Evolutionary conservation across 163 green algal genomes (phyloP).

Genomic region (Scenedesmus sp.): DNA sequence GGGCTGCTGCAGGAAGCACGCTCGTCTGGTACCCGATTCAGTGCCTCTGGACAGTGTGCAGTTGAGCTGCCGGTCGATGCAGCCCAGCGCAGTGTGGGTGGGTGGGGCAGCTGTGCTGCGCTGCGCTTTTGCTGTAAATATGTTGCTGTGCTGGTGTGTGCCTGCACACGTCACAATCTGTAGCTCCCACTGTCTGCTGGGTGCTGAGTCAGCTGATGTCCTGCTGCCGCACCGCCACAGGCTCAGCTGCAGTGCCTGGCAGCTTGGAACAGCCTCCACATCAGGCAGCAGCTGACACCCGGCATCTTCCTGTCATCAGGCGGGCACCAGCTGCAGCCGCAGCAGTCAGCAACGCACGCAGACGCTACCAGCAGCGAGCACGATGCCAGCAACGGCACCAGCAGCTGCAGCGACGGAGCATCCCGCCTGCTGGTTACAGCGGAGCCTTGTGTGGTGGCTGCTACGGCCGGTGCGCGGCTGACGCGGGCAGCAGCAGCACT

Average conservation of each 20-base stretch:
- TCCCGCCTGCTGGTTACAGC: background rate
- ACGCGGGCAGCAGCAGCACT: background rate
- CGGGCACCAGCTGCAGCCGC: background rate
- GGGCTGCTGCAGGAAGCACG: too few species aligned
- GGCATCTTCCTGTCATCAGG: background rate
- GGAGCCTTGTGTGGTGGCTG: slow-evolving; percentile 9
- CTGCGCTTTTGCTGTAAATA: too few species aligned
- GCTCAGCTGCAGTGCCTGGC: slow-evolving; percentile 14
- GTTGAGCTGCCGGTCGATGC: too few species aligned
- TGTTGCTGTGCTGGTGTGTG: too few species aligned
- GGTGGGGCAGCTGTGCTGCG: background rate
- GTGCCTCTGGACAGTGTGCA: too few species aligned
- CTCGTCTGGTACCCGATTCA: too few species aligned
- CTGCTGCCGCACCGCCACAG: too few species aligned
- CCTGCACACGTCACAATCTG: too few species aligned
- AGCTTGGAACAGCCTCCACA: background rate
- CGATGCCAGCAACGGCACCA: background rate
- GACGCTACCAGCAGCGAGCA: background rate
- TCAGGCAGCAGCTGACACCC: background rate
- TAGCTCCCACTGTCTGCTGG: too few species aligned
- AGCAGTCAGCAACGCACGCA: background rate
- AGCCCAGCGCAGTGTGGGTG: too few species aligned
- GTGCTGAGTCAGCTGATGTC: too few species aligned
- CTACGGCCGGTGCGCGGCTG: background rate
- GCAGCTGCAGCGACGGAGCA: background rate